These are phyloP conservation scores for Wickerhamiella sorbophila DNA, from an alignment of 805 yeast species.

Conservation along the genomic window DNA sequence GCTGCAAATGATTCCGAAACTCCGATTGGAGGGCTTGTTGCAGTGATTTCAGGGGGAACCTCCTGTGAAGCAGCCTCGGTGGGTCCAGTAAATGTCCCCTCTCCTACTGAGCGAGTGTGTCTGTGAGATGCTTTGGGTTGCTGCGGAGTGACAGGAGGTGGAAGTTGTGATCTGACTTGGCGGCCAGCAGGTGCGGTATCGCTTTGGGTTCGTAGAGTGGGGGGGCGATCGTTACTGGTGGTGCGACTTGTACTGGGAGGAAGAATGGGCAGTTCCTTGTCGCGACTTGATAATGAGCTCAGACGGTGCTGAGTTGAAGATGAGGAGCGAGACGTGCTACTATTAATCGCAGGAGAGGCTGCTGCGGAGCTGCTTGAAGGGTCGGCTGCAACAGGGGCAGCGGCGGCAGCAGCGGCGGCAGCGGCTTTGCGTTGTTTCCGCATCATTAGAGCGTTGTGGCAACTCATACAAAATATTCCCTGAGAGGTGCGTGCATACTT, in stretches of 20 bases:
- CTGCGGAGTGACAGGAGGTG: conserved; percentile 1
- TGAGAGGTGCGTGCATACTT: conserved; percentile 86
- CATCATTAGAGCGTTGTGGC: conserved; percentile 73
- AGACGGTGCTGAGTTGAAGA: background rate
- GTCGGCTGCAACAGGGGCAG: conserved; percentile 3
- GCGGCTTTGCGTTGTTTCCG: conserved; percentile 40
- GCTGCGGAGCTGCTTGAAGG: background rate
- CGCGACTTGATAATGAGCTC: background rate
- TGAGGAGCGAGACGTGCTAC: background rate
- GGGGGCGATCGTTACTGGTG: no score
- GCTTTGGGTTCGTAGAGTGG: background rate
- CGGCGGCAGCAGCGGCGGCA: conserved; percentile 7
- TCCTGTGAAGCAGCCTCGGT: background rate
- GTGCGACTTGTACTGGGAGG: no score
- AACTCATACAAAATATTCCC: conserved; percentile 83
- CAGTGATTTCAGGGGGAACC: conserved; percentile 1
- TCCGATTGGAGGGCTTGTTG: background rate
- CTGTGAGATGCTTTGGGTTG: conserved; percentile 3
- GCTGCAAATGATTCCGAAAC: background rate
- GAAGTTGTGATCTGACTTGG: conserved; percentile 1
- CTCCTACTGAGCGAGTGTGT: background rate
- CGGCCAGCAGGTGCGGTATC: no score
- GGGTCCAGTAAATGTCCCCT: background rate
- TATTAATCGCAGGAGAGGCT: background rate
- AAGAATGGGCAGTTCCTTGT: conserved; percentile 14